Percentiles rank a stretch among this genome's conserved stretches.
Evolutionary conservation across 129 eudicot species (phyloP).

Genomic region (Saussurea involucrata): DNA sequence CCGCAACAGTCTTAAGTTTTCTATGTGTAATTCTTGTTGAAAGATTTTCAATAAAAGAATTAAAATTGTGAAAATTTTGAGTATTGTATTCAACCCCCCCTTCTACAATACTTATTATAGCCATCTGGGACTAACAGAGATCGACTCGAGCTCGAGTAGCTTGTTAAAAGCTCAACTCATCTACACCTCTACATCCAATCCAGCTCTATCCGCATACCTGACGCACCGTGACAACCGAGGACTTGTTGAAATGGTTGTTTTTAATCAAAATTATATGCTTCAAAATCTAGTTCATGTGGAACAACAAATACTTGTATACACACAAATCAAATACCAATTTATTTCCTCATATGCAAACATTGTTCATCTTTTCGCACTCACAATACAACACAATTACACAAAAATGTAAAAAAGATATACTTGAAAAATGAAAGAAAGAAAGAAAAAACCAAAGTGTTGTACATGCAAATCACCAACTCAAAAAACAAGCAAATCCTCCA

Average conservation of each 20-base stretch:
- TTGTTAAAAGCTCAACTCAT: too few relatives aligned
- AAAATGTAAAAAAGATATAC: not conserved
- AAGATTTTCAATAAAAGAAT: too few relatives aligned
- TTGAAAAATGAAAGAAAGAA: not conserved
- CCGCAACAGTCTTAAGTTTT: too few relatives aligned
- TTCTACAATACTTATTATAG: too few relatives aligned
- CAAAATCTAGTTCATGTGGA: not conserved
- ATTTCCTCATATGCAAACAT: slow-evolving; percentile 26
- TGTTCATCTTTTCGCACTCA: slow-evolving; percentile 16
- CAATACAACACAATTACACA: slow-evolving; percentile 4
- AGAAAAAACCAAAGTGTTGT: slow-evolving; percentile 5
- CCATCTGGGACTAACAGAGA: too few relatives aligned
- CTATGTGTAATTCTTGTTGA: too few relatives aligned
- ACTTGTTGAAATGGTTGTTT: not conserved
- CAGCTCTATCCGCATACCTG: not conserved
- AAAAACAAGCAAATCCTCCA: slow-evolving; percentile 43
- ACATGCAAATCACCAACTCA: slow-evolving; percentile 26
- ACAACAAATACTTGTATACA: not conserved
- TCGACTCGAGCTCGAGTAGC: too few relatives aligned
- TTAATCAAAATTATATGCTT: not conserved
- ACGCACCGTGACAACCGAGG: not conserved
- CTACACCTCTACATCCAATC: not conserved
- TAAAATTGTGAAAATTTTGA: too few relatives aligned
- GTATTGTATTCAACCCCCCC: too few relatives aligned
- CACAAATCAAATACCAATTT: slow-evolving; percentile 14